Evolutionary conservation across 2,329 filamentous ascomycete genomes (phyloP).

Genomic region (Aspergillus ruber): DNA sequence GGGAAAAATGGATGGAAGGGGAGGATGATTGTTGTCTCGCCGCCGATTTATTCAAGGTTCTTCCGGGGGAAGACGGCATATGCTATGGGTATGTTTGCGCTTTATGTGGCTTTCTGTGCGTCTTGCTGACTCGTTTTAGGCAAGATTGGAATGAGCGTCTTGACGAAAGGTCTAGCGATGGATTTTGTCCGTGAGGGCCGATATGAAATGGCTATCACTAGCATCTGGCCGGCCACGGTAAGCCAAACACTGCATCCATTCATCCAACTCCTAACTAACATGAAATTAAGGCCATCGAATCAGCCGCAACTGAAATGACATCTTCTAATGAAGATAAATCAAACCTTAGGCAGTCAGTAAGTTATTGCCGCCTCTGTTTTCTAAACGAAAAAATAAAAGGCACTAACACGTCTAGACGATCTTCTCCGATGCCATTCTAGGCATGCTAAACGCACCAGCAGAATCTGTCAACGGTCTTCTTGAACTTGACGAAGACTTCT

Average conservation of each 20-base stretch:
- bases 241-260: conserved; percentile 21
- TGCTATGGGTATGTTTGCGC: conserved; percentile 48
- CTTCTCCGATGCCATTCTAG: conserved; percentile 73
- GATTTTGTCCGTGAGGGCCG: conserved; percentile 65
- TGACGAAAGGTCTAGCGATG: conserved; percentile 77
- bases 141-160: conserved; percentile 74
- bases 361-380: conserved; percentile 5
- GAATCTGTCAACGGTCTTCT: conserved; percentile 63
- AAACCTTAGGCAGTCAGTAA: conserved; percentile 57
- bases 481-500: conserved; percentile 73
- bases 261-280: background rate
- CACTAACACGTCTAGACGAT: conserved; percentile 45
- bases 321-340: conserved; percentile 43
- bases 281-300: conserved; percentile 57
- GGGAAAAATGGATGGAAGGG: conserved; percentile 49
- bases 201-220: conserved; percentile 66
- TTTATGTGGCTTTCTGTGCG: background rate
- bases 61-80: conserved; percentile 82
- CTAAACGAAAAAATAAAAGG: background rate
- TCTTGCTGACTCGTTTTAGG: conserved; percentile 31
- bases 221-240: conserved; percentile 74
- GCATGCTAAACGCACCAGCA: conserved; percentile 58
- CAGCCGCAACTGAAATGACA: conserved; percentile 61
- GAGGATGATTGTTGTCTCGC: conserved; percentile 70
- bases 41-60: conserved; percentile 79